Percentiles rank a stretch among this genome's conserved stretches.
These are phyloP conservation scores for Phytophthora pisi DNA, from an alignment of 352 stramenopile species.

Conservation along the genomic window DNA sequence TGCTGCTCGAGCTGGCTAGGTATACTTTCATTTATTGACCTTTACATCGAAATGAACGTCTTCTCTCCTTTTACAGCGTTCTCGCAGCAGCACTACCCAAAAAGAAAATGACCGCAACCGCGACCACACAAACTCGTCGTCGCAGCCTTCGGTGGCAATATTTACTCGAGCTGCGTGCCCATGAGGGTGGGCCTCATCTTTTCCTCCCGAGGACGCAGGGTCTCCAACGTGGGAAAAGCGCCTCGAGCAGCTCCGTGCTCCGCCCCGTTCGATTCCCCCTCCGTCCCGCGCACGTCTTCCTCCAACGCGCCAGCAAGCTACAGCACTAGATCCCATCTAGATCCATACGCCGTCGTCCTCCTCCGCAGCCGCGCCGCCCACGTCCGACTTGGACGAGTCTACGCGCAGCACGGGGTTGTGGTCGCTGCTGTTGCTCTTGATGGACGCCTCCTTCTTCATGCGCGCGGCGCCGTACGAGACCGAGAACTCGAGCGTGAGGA, in stretches of 20 bases:
- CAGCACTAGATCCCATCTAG: conserved; percentile 25
- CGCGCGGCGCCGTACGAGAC: conserved; percentile 68
- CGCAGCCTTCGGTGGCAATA: conserved; percentile 32
- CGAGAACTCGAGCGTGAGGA: conserved; percentile 78
- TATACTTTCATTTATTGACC: conserved; percentile 51
- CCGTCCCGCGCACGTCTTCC: background rate
- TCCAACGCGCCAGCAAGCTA: background rate
- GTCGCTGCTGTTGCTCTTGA: conserved; percentile 46
- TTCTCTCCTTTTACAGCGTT: conserved; percentile 37
- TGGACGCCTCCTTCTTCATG: conserved; percentile 74
- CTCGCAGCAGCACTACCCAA: conserved; percentile 38
- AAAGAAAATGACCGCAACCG: conserved; percentile 29
- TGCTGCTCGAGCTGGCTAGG: conserved; percentile 13
- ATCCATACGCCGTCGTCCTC: conserved; percentile 81
- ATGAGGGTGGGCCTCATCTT: conserved; percentile 22
- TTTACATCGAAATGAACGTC: conserved; percentile 51
- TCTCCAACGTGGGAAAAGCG: conserved; percentile 17
- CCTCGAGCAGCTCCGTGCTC: conserved; percentile 20
- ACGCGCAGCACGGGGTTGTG: conserved; percentile 46
- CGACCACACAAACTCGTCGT: conserved; percentile 14
- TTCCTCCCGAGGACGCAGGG: conserved; percentile 11
- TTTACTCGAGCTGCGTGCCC: conserved; percentile 37
- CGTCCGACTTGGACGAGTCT: conserved; percentile 46
- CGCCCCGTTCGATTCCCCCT: background rate
- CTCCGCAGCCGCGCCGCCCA: conserved; percentile 22